phyloP scores from a whole-genome alignment of 345 rosid species.

The Aethionema arabicum region DNA sequence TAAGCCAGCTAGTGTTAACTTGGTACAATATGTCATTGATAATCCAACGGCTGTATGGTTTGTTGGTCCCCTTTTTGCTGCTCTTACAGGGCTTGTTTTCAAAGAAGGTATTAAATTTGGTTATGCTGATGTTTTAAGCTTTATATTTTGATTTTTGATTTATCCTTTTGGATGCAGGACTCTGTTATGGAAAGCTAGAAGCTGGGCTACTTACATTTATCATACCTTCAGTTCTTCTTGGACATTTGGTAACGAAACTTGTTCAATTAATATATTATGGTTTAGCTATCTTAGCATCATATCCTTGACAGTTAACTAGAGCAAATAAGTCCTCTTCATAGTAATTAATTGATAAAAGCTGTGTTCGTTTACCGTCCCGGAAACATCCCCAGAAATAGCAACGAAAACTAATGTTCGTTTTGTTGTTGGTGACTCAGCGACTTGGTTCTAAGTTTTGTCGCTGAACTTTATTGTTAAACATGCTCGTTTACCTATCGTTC shows the following conservation, averaged over 20 bases:
- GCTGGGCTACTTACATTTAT: constrained; percentile 84
- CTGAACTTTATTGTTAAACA: too few relatives aligned
- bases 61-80: constrained; percentile 89
- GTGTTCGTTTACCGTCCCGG: too few relatives aligned
- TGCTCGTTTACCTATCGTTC: too few relatives aligned
- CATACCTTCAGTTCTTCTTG: constrained; percentile 81
- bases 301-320: constrained; percentile 2
- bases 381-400: too few relatives aligned
- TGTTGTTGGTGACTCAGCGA: too few relatives aligned
- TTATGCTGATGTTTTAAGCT: not conserved
- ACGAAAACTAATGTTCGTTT: too few relatives aligned
- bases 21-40: constrained; percentile 64
- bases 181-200: constrained; percentile 95
- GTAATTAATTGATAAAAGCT: too few relatives aligned
- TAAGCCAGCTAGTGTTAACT: constrained; percentile 61
- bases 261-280: constrained; percentile 9
- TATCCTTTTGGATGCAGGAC: constrained; percentile 49
- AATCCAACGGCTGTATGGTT: constrained; percentile 80
- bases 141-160: constrained; percentile 1
- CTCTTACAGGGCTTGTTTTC: constrained; percentile 88
- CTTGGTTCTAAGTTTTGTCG: too few relatives aligned
- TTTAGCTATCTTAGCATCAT: constrained; percentile 14
- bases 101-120: constrained; percentile 65
- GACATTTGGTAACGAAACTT: constrained; percentile 67
- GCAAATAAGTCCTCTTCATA: not conserved